Conservation (phyloP, 208 protist species). For the Balamuthia mandrillaris region DNA sequence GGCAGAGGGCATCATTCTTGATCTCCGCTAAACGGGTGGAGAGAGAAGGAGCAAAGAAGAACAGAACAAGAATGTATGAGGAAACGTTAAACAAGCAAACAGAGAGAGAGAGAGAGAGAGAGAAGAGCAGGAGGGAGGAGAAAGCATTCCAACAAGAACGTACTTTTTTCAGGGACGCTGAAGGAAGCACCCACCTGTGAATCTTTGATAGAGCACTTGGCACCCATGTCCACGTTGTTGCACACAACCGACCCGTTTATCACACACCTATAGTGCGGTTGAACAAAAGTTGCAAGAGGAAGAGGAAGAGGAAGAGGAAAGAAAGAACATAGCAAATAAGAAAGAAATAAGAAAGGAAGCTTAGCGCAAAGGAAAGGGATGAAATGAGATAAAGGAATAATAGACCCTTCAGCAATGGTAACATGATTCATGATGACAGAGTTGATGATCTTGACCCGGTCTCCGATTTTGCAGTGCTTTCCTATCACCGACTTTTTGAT, state of each 20-base stretch:
- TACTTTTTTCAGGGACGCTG: conserved; percentile 33
- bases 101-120: not conserved
- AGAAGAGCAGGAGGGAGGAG: not conserved
- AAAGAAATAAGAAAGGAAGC: too few relatives aligned
- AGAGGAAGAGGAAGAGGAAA: not conserved
- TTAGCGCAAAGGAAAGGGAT: not conserved
- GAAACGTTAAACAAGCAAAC: not conserved
- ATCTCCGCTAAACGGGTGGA: not conserved
- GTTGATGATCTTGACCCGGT: conserved; percentile 63
- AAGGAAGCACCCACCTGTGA: conserved; percentile 31
- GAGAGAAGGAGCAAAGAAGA: not conserved
- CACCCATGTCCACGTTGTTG: conserved; percentile 41
- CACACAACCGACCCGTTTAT: conserved; percentile 30
- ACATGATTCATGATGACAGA: conserved; percentile 75
- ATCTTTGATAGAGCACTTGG: conserved; percentile 40
- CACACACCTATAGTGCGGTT: not conserved
- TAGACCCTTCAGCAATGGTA: conserved; percentile 57
- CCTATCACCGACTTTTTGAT: conserved; percentile 71
- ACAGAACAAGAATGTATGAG: not conserved
- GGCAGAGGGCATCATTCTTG: conserved; percentile 23
- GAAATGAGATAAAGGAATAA: not conserved
- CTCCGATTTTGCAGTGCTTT: conserved; percentile 65
- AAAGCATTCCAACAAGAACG: not conserved
- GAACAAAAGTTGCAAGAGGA: not conserved
- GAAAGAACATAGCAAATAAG: not conserved